Percentiles rank a stretch among this genome's conserved stretches.
phyloP scores from a whole-genome alignment of 768 basidiomycete genomes.

The Amanita pseudoporphyria region DNA sequence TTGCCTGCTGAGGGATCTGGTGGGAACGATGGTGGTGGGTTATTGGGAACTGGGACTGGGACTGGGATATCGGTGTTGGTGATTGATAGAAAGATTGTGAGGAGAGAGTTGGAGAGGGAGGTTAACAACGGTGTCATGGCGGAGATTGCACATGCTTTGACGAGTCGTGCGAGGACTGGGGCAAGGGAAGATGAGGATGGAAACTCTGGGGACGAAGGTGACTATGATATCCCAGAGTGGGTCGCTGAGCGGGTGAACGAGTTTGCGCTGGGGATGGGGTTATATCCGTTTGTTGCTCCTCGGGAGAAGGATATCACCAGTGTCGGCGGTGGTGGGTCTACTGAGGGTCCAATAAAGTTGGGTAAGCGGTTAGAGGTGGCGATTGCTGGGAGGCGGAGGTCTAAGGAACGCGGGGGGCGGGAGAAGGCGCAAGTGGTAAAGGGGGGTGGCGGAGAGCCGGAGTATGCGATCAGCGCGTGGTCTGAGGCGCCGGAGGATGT shows the following conservation, averaged over 20 bases:
- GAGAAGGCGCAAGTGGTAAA: constrained; percentile 12
- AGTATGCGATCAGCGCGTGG: constrained; percentile 33
- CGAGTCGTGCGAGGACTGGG: constrained; percentile 19
- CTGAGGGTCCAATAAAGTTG: neutral
- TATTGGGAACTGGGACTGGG: neutral
- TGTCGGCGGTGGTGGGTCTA: neutral
- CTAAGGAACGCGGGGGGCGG: neutral
- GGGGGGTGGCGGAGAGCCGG: constrained; percentile 16
- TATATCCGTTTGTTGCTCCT: constrained; percentile 48
- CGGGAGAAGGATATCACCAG: neutral
- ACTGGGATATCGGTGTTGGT: constrained; percentile 44
- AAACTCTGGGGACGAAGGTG: neutral
- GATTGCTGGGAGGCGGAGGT: neutral
- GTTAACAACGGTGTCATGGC: constrained; percentile 43
- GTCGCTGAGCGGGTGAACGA: constrained; percentile 48
- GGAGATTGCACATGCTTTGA: constrained; percentile 44
- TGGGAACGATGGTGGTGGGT: neutral
- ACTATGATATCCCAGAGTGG: constrained; percentile 31
- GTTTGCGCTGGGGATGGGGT: constrained; percentile 42
- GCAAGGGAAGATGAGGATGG: neutral
- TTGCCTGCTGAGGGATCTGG: neutral
- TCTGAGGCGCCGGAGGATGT: constrained; percentile 43
- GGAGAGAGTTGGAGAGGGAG: constrained; percentile 42
- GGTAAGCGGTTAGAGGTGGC: neutral
- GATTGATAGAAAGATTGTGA: constrained; percentile 41